A percentile compares a stretch with the other conserved stretches of the same genome.
These are phyloP conservation scores for Botrytis deweyae DNA, from an alignment of 2,329 filamentous ascomycete species.

Conservation along the genomic window DNA sequence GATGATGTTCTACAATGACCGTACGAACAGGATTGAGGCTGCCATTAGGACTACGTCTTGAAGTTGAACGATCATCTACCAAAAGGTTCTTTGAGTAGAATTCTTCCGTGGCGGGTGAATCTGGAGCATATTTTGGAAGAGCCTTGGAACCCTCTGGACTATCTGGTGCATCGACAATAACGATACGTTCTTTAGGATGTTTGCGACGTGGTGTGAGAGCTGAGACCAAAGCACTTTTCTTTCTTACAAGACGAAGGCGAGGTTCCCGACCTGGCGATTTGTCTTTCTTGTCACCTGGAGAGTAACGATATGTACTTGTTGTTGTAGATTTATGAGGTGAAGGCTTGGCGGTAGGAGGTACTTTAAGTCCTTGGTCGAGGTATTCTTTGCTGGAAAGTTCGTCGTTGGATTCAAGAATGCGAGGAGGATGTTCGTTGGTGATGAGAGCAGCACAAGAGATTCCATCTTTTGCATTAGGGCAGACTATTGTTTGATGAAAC, in stretches of 20 bases:
- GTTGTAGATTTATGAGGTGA: conserved; percentile 36
- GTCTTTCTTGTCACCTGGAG: conserved; percentile 38
- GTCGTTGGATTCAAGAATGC: conserved; percentile 40
- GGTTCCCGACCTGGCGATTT: conserved; percentile 34
- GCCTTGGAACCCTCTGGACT: conserved; percentile 45
- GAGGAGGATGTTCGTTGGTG: conserved; percentile 45
- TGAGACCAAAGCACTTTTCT: conserved; percentile 31
- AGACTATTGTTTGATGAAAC: conserved; percentile 43
- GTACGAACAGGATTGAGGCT: conserved; percentile 24
- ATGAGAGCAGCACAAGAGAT: conserved; percentile 46
- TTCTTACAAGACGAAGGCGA: conserved; percentile 42
- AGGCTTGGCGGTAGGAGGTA: conserved; percentile 35
- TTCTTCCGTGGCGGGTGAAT: conserved; percentile 40
- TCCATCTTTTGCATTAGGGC: conserved; percentile 42
- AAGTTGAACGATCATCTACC: conserved; percentile 33
- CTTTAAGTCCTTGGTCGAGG: conserved; percentile 20
- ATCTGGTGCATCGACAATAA: conserved; percentile 48
- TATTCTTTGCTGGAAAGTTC: conserved; percentile 37
- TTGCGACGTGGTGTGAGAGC: conserved; percentile 29
- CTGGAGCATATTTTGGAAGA: conserved; percentile 45
- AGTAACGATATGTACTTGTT: conserved; percentile 28
- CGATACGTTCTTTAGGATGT: conserved; percentile 45
- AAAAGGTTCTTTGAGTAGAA: conserved; percentile 32
- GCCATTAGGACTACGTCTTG: conserved; percentile 28
- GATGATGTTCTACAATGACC: conserved; percentile 17